phyloP scores from a whole-genome alignment of 257 asterid genomes.

The Petrea volubilis region DNA sequence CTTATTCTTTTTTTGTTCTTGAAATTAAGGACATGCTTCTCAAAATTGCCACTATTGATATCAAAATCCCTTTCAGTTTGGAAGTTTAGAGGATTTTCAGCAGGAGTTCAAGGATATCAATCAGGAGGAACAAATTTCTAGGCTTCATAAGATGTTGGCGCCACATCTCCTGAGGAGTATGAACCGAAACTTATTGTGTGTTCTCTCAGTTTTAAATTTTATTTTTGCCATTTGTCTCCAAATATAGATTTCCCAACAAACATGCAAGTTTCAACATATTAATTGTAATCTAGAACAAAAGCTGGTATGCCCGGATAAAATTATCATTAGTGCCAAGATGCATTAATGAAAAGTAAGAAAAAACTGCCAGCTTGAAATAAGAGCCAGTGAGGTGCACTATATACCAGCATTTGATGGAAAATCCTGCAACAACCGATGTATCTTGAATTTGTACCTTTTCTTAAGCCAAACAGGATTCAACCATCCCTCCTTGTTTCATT shows the following conservation, averaged over 20 bases:
- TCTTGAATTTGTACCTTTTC: neutral
- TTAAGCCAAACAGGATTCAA: neutral
- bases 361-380: constrained; percentile 9
- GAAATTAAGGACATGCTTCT: constrained; percentile 15
- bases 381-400: neutral
- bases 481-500: neutral
- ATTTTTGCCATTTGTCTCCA: constrained; percentile 1
- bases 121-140: constrained; percentile 96
- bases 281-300: neutral
- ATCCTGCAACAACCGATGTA: neutral
- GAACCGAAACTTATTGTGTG: constrained; percentile 32
- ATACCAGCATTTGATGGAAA: constrained; percentile 23
- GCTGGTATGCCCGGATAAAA: constrained; percentile 11
- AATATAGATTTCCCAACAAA: neutral
- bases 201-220: constrained; percentile 22
- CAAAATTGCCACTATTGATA: constrained; percentile 1
- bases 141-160: constrained; percentile 98
- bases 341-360: constrained; percentile 18
- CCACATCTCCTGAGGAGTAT: constrained; percentile 98
- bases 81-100: constrained; percentile 91
- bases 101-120: constrained; percentile 98
- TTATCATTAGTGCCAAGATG: constrained; percentile 14
- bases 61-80: constrained; percentile 64
- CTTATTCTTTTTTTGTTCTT: constrained; percentile 5
- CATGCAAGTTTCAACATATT: neutral